Evolutionary conservation across 2,329 filamentous ascomycete genomes (phyloP).

Genomic region (Trichoderma sp.): DNA sequence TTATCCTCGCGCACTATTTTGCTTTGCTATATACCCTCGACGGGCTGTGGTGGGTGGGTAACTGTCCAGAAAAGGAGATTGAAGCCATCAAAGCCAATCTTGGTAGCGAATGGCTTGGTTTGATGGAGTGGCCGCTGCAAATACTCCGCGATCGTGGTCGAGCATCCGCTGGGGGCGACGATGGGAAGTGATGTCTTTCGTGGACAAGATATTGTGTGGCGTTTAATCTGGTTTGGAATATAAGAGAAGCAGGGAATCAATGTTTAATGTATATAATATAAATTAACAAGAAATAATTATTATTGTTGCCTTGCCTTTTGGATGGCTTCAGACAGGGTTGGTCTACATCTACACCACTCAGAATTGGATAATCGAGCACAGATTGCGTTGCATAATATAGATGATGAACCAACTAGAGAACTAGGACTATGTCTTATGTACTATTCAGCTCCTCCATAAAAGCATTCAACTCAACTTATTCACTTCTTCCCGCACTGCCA

Average conservation of each 20-base stretch:
- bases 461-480: neutral
- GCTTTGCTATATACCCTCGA: constrained; percentile 14
- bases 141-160: neutral
- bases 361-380: neutral
- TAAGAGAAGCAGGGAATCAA: neutral
- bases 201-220: neutral
- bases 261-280: neutral
- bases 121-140: constrained; percentile 21
- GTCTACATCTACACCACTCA: neutral
- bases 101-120: constrained; percentile 11
- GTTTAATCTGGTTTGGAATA: neutral
- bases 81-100: constrained; percentile 13
- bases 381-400: neutral
- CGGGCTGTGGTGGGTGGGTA: constrained; percentile 15
- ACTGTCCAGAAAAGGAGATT: constrained; percentile 16
- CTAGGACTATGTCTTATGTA: neutral
- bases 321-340: neutral
- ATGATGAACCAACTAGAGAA: neutral
- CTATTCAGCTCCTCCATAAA: too few species aligned
- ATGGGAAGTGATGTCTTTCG: neutral
- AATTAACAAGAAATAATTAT: neutral
- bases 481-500: neutral
- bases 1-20: constrained; percentile 26
- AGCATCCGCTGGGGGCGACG: neutral
- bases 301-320: neutral